These are phyloP conservation scores for Penicillium griseofulvum DNA, from an alignment of 2,329 filamentous ascomycete genomes.

Conservation along the genomic window DNA sequence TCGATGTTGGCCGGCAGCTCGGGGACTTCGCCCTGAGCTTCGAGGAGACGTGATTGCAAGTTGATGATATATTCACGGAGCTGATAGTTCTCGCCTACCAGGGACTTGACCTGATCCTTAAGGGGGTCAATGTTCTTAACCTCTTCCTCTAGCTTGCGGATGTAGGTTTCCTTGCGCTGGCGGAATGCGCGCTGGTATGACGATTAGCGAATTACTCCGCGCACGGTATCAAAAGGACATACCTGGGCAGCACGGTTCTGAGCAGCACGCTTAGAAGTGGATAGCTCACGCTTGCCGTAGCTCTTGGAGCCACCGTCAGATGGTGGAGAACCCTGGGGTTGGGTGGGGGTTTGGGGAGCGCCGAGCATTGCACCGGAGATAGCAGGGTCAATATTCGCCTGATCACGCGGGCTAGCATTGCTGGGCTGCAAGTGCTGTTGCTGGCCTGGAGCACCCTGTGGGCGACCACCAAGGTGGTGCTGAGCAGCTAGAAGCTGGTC, in stretches of 20 bases:
- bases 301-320: constrained; percentile 64
- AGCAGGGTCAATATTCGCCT: constrained; percentile 59
- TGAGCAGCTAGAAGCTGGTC: constrained; percentile 59
- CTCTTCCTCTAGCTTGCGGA: constrained; percentile 94
- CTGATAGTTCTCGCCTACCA: constrained; percentile 85
- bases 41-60: constrained; percentile 80
- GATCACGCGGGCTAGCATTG: constrained; percentile 45
- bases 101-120: constrained; percentile 72
- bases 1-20: constrained; percentile 79
- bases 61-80: constrained; percentile 90
- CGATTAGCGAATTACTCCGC: constrained; percentile 10
- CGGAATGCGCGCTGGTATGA: constrained; percentile 79
- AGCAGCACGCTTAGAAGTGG: constrained; percentile 91
- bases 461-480: constrained; percentile 39
- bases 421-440: constrained; percentile 41
- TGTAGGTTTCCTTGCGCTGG: constrained; percentile 96
- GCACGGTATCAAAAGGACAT: constrained; percentile 35
- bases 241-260: constrained; percentile 98
- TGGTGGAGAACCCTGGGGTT: constrained; percentile 25
- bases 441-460: constrained; percentile 44
- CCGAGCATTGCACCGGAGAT: constrained; percentile 56
- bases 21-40: constrained; percentile 78
- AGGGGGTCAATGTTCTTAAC: constrained; percentile 76
- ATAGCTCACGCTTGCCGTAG: constrained; percentile 76
- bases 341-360: constrained; percentile 33